Evolutionary conservation across 371 early-diverging fungal species (phyloP).

Genomic region (Blyttiomyces sp.): DNA sequence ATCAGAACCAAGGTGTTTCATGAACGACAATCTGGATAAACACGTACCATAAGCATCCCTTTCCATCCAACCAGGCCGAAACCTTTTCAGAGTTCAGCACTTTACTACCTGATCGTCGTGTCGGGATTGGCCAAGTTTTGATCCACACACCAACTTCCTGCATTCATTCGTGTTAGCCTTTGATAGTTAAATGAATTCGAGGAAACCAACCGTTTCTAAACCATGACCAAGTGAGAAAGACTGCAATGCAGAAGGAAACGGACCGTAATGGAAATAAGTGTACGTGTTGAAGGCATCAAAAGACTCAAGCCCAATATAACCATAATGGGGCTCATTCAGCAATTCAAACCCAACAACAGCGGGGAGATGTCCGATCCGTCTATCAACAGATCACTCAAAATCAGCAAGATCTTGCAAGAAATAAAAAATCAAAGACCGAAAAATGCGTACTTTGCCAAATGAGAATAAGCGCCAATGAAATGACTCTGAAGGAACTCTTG

Average conservation of each 20-base stretch:
- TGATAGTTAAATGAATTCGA: too few species aligned
- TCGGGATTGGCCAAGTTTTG: constrained; percentile 73
- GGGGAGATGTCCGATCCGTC: constrained; percentile 58
- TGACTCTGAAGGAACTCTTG: constrained; percentile 70
- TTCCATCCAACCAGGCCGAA: constrained; percentile 60
- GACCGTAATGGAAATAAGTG: constrained; percentile 64
- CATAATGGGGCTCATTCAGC: constrained; percentile 80
- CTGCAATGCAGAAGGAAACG: constrained; percentile 68
- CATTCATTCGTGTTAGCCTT: neutral
- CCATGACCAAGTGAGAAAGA: constrained; percentile 65
- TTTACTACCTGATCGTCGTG: constrained; percentile 52
- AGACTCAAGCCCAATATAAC: constrained; percentile 66
- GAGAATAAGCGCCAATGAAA: constrained; percentile 47
- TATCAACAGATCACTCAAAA: constrained; percentile 7
- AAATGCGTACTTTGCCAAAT: constrained; percentile 33
- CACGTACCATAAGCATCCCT: constrained; percentile 66
- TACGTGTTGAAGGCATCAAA: constrained; percentile 61
- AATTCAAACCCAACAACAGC: constrained; percentile 75
- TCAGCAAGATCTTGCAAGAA: neutral
- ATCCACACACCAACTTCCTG: constrained; percentile 66
- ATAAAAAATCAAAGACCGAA: constrained; percentile 1
- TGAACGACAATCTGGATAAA: neutral
- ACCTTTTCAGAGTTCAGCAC: constrained; percentile 53
- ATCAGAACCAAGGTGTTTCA: neutral
- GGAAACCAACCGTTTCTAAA: constrained; percentile 20